Evolutionary conservation across 202 grass and related monocot genomes (phyloP).

Genomic region (Zoysia matrella): DNA sequence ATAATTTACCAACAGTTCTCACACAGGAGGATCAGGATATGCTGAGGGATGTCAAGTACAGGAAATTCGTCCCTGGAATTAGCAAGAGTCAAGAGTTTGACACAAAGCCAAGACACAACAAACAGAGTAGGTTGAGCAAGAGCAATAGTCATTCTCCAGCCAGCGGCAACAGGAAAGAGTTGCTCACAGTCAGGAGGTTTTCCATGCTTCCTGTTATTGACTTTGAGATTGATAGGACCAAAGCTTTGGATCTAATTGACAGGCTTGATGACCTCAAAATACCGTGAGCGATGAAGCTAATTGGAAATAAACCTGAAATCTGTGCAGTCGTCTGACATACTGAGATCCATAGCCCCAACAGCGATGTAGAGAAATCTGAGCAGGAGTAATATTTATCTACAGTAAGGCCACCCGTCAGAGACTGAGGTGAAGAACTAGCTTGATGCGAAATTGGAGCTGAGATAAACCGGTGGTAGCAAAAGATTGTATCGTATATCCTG

Average conservation of each 20-base stretch:
- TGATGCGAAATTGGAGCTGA: slow-evolving; percentile 1
- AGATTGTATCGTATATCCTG: slow-evolving; percentile 37
- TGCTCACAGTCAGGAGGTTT: slow-evolving; percentile 49
- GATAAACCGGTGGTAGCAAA: slow-evolving; percentile 33
- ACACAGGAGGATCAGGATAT: slow-evolving; percentile 89
- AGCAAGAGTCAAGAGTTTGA: slow-evolving; percentile 96
- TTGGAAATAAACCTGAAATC: slow-evolving; percentile 35
- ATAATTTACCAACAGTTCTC: slow-evolving; percentile 53
- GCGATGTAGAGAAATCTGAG: slow-evolving; percentile 22
- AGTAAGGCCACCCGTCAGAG: slow-evolving; percentile 41
- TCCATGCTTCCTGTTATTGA: slow-evolving; percentile 80
- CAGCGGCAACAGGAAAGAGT: slow-evolving; percentile 54
- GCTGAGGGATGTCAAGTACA: slow-evolving; percentile 77
- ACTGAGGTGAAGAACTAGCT: slow-evolving; percentile 41
- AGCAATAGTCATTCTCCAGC: slow-evolving; percentile 86
- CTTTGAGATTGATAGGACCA: slow-evolving; percentile 79
- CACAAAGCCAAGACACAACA: slow-evolving; percentile 56
- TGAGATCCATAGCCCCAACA: slow-evolving; percentile 29
- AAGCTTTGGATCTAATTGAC: slow-evolving; percentile 92
- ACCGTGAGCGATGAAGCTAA: slow-evolving; percentile 46
- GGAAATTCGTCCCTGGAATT: slow-evolving; percentile 77
- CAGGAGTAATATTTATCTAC: slow-evolving; percentile 28
- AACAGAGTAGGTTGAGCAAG: slow-evolving; percentile 83
- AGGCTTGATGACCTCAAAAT: slow-evolving; percentile 68
- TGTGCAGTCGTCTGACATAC: slow-evolving; percentile 23